Evolutionary conservation across 352 stramenopile species (phyloP), one percentile per base, ranked within the genome.

Genomic region (Peronospora farinosa): DNA sequence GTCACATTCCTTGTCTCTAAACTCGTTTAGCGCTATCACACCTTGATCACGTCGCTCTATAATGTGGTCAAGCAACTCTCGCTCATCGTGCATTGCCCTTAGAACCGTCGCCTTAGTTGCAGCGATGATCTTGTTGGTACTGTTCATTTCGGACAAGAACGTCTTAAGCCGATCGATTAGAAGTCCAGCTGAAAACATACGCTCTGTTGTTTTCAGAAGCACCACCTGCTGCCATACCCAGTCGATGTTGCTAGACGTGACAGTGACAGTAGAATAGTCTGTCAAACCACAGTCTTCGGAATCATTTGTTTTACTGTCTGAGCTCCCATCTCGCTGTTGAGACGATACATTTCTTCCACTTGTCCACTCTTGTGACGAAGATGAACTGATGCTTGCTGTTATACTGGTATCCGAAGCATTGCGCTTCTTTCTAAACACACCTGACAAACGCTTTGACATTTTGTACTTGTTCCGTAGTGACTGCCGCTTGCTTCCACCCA

Each of bases 221-320:
- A 83, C 59, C 13, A 88, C 68, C 23, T 92, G 81, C 17, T 83
- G 57, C 81, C 81, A 92, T 4, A 74, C 78, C 75, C 76, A 89
- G 7, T 66, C 57, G 8, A 89, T 48, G 31, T 88, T 87, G n/a
- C 54, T 54, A 27, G 47, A 21, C 10, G 52, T 74, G 32, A 92
- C 63, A 1, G 16, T 47, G 12, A 92, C 57, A 1, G 54, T 44
- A 1, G 72, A 75, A 59, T 88, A 92, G 49, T 92, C 78, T 5
- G 36, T 19, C 1, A 89, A 49, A 19, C 64, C 78, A 0, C 25
- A 17, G n/a, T 57, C 32, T 11, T 40, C 36, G 5, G 10, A 15
- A 10, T 33, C 52, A 6, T 8, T 21, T 28, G 17, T 10, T 37
- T 54, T 46, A 16, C 6, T 46, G 3, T 54, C 52, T 42, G 19